phyloP scores from a whole-genome alignment of 331 rosid species.

The Telfairia occidentalis region DNA sequence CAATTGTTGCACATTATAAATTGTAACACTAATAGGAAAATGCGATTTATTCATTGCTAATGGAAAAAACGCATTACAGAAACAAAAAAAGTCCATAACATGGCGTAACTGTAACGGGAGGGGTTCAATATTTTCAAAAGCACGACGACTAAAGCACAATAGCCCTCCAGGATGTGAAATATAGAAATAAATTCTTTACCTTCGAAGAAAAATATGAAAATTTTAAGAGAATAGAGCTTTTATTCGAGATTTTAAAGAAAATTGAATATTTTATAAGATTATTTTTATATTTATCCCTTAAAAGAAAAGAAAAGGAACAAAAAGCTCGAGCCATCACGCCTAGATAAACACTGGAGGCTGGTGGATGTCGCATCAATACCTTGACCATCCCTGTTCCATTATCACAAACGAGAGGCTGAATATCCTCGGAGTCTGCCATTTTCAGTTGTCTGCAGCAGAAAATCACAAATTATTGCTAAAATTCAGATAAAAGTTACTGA shows the following conservation, averaged over 20 bases:
- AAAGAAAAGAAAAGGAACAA: too few relatives aligned
- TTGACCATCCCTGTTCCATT: conserved; percentile 97
- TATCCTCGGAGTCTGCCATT: conserved; percentile 87
- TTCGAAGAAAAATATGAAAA: too few relatives aligned
- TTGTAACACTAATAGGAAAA: background rate
- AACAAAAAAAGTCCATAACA: background rate
- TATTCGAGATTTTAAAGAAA: too few relatives aligned
- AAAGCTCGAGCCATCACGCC: too few relatives aligned
- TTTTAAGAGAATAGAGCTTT: too few relatives aligned
- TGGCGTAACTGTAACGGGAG: background rate
- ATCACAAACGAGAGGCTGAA: conserved; percentile 91
- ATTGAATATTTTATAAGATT: too few relatives aligned
- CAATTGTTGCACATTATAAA: background rate
- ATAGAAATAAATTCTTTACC: too few relatives aligned
- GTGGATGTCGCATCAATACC: conserved; percentile 35
- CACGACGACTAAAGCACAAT: too few relatives aligned
- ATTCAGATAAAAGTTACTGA: background rate
- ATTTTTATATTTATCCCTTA: too few relatives aligned
- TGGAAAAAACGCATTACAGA: background rate
- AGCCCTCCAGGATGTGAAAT: too few relatives aligned
- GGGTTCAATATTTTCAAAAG: too few relatives aligned
- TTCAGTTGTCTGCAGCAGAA: conserved; percentile 23
- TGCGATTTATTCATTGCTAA: background rate
- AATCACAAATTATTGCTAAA: background rate
- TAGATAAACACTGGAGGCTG: too few relatives aligned